phyloP scores from a whole-genome alignment of 306 rosid genomes.

The Astragalus membranaceus region DNA sequence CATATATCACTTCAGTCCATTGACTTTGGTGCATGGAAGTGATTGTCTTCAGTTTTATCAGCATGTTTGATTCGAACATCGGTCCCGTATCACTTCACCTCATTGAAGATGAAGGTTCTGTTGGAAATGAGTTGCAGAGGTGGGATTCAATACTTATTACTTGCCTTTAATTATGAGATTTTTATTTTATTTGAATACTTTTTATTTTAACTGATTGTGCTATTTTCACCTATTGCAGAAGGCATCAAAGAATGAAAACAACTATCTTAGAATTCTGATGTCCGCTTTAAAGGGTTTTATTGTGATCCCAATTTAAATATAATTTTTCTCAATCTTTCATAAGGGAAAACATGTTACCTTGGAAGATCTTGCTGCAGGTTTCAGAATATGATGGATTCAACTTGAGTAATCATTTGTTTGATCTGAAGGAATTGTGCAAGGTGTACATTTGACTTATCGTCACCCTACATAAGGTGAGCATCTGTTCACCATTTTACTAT shows the following conservation, averaged over 20 bases:
- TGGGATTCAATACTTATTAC: slow-evolving; percentile 34
- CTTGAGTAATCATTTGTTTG: not conserved
- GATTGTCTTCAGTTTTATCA: slow-evolving; percentile 21
- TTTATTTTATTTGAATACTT: not conserved
- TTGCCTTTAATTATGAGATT: not conserved
- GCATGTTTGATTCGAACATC: slow-evolving; percentile 11
- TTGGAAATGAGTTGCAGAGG: slow-evolving; percentile 41
- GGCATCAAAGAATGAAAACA: not conserved
- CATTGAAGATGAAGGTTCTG: slow-evolving; percentile 54
- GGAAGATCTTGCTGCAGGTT: slow-evolving; percentile 58
- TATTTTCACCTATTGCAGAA: not conserved
- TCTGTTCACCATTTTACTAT: slow-evolving; percentile 10
- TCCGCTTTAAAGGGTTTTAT: not conserved
- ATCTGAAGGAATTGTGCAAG: slow-evolving; percentile 43
- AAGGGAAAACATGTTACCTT: slow-evolving; percentile 47
- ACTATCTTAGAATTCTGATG: not conserved
- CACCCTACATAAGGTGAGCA: slow-evolving; percentile 44
- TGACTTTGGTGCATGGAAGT: slow-evolving; percentile 79
- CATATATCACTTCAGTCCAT: slow-evolving; percentile 78
- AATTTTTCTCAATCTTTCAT: slow-evolving; percentile 24
- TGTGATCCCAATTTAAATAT: not conserved
- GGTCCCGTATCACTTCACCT: not conserved
- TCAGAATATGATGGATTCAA: slow-evolving; percentile 41
- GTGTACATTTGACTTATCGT: slow-evolving; percentile 39
- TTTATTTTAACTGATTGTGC: not conserved